Evolutionary conservation across 139 green algal genomes (phyloP), one percentile per base, ranked within the genome.

Genomic region (Chlamydomonas asymmetrica): DNA sequence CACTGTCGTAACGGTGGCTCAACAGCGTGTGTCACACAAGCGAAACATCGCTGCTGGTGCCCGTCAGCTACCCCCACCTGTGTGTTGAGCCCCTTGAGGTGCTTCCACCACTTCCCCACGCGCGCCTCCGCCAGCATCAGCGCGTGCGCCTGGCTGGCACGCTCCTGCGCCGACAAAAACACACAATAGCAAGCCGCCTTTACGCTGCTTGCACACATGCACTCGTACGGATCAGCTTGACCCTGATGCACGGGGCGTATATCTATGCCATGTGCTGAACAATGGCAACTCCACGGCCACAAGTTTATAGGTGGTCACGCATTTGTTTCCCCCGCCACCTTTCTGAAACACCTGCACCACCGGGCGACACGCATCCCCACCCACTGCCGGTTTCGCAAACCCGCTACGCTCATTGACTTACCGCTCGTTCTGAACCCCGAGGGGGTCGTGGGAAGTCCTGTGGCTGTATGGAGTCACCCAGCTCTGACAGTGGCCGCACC

Each of bases 91-190:
- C 45, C 31, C 5, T 60, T 54, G 8, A 84, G 73, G 34, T 81
- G 81, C 31, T 56, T 50, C 81, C 81, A 87, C 81, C 81, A 87
- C 20, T 29, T 67, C 45, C 76, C 76, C 34, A 78, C 78, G 25
- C 60, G 69, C 25, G 76, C 81, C 9, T 87, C 81, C 18, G 73
- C 77, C 32, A 87, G 76, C 4, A 41, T 59, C 5, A 81, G 48
- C 5, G 81, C 81, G 45, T 87, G 81, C 20, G 76, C 73, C 62
- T 80, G 68, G 0, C n/a, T 43, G 0, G 82, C 69, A 0, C 63
- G 59, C 65, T 82, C 76, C 66, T 73, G 66, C 29, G 38, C 29
- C 6, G 8, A 66, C 34, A 29, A 63, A 27, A 31, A 31, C 63
- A 18, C 35, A 31, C 8, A 13, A 22, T 54, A 7, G 4, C 4